Evolutionary conservation across 352 stramenopile genomes (phyloP).

Genomic region (Globisporangium ultimum): DNA sequence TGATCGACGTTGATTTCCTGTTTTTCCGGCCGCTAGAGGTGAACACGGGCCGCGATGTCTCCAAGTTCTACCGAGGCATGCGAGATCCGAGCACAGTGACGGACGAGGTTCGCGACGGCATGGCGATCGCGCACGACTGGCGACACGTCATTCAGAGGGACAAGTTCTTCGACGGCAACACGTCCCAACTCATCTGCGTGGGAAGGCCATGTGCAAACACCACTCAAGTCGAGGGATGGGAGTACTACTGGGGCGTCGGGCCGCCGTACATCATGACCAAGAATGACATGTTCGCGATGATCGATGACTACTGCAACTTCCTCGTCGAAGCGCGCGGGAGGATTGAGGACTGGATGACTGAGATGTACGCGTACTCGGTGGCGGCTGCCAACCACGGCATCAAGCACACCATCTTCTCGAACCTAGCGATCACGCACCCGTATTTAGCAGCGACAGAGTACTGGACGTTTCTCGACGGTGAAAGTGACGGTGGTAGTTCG

Average conservation of each 20-base stretch:
- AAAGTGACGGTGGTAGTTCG: not conserved
- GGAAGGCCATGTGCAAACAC: constrained; percentile 2
- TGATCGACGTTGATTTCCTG: constrained; percentile 4
- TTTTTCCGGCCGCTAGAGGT: constrained; percentile 18
- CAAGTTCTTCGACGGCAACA: constrained; percentile 20
- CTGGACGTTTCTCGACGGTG: constrained; percentile 17
- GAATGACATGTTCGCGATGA: constrained; percentile 18
- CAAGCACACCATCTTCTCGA: constrained; percentile 25
- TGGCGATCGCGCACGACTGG: constrained; percentile 19
- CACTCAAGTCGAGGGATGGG: constrained; percentile 9
- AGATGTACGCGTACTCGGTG: constrained; percentile 29
- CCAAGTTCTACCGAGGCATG: constrained; percentile 17
- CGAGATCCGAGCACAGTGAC: constrained; percentile 10
- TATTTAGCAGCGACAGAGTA: constrained; percentile 13
- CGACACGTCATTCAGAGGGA: constrained; percentile 5
- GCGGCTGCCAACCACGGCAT: constrained; percentile 26
- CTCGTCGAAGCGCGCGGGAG: constrained; percentile 16
- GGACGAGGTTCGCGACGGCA: constrained; percentile 18
- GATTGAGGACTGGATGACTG: constrained; percentile 23
- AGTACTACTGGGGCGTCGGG: constrained; percentile 23
- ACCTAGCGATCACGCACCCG: constrained; percentile 23
- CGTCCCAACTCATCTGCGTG: not conserved
- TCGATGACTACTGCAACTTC: constrained; percentile 28
- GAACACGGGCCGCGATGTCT: constrained; percentile 12
- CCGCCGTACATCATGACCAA: constrained; percentile 39